Conservation (phyloP, 1,284 basidiomycete species). For the Porogramme epimiltina region DNA sequence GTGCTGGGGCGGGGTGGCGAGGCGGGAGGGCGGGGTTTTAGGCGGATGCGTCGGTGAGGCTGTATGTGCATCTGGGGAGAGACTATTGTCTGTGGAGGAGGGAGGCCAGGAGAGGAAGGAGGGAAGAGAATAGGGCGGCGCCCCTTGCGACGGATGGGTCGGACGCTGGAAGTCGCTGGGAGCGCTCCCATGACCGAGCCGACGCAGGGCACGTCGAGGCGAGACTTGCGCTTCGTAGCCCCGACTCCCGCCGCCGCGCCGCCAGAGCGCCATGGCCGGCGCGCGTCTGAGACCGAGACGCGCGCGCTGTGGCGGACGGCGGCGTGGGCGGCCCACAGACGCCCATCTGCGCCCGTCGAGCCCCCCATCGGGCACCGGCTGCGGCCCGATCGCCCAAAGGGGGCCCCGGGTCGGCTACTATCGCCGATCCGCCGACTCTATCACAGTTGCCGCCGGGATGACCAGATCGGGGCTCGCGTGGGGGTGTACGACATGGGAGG, state of each 20-base stretch:
- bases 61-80: background rate
- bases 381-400: too few relatives aligned
- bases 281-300: too few relatives aligned
- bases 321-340: too few relatives aligned
- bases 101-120: background rate
- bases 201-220: too few relatives aligned
- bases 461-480: slow-evolving; percentile 3
- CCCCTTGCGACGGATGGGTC: background rate
- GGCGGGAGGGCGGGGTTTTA: too few relatives aligned
- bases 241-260: too few relatives aligned
- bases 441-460: slow-evolving; percentile 17
- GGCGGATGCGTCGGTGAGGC: background rate
- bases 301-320: too few relatives aligned
- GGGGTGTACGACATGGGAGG: background rate
- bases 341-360: background rate
- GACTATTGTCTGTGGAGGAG: background rate
- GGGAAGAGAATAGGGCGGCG: background rate
- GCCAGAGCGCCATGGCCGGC: too few relatives aligned
- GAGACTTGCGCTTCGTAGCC: too few relatives aligned
- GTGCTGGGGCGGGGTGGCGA: slow-evolving; percentile 1
- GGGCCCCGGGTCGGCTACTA: slow-evolving; percentile 1
- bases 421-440: slow-evolving; percentile 18
- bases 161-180: too few relatives aligned
- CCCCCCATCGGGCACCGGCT: background rate
- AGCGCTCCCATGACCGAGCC: too few relatives aligned